Evolutionary conservation across 139 green algal genomes (phyloP), one percentile per base, ranked within the genome.

Genomic region (Chlamydomonas sp.): DNA sequence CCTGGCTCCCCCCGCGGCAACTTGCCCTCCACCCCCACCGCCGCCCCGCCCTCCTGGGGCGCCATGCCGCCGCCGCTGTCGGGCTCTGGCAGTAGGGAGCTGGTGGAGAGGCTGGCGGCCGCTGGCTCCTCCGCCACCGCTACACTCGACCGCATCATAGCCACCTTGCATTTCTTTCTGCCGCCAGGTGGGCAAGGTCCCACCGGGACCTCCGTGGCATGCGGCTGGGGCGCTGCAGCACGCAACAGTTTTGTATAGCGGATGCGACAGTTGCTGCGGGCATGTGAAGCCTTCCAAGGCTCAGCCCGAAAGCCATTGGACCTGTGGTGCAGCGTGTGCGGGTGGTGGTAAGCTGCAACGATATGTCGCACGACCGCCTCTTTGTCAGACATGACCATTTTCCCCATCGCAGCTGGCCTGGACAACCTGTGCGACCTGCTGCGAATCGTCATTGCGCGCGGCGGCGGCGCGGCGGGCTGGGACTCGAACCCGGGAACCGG

Each of bases 91-190:
- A 79, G 67, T 72, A 4, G 31, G 9, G 71, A 80, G 71, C 82
- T 87, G 82, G 72, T 20, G 82, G 72, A 74, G n/a, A 14, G 82
- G 72, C 82, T 87, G 71, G 82, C n/a, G n/a, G 72, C 60, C 3
- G 1, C 72, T 4, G 31, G 31, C 31, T 49, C 31, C 31, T 49
- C 31, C 31, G 4, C 12, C 20, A 15, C 15, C 2, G 60, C 49
- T 8, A 63, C 83, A 10, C 74, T 88, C 74, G 83, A 88, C 57
- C 73, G 83, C 3, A 63, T 72, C 58, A 62, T 64, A 0, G 71
- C 75, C 20, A 16, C 84, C 8, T 18, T 59, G 0, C 77, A 84
- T 6, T 89, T 89, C 85, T 89, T 89, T 67, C 20, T 84, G 77
- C 85, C 77, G 59, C 85, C 85, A 20, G 77, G 85, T 89, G 84